Conservation (phyloP, 1,139 yeast genomes). For the Hyphopichia khmerensis region DNA sequence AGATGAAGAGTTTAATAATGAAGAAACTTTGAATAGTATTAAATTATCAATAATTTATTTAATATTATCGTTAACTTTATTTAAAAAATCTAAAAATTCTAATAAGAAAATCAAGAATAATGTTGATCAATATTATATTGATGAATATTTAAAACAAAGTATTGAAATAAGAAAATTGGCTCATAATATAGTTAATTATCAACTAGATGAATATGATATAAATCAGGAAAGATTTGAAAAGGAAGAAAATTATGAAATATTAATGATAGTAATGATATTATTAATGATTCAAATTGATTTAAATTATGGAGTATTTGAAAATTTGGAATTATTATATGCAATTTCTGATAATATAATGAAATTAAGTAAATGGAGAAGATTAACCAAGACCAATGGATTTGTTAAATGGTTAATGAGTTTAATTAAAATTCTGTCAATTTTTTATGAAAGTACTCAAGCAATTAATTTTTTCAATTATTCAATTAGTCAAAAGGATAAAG, state of each 20-base stretch:
- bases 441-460: slow-evolving; percentile 42
- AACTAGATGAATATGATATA: slow-evolving; percentile 43
- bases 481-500: slow-evolving; percentile 31
- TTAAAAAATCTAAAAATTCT: slow-evolving; percentile 15
- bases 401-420: slow-evolving; percentile 24
- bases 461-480: slow-evolving; percentile 39
- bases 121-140: slow-evolving; percentile 16
- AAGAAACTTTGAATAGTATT: slow-evolving; percentile 16
- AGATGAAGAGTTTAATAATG: slow-evolving; percentile 1
- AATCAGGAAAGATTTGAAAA: slow-evolving; percentile 16
- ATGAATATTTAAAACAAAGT: slow-evolving; percentile 27
- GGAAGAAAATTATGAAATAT: slow-evolving; percentile 18
- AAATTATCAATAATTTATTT: slow-evolving; percentile 27
- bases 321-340: slow-evolving; percentile 42
- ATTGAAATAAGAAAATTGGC: slow-evolving; percentile 40
- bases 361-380: slow-evolving; percentile 15
- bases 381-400: slow-evolving; percentile 11
- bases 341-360: slow-evolving; percentile 39
- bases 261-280: slow-evolving; percentile 29
- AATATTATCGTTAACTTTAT: slow-evolving; percentile 29
- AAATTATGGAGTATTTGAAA: slow-evolving; percentile 41
- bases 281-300: slow-evolving; percentile 40
- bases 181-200: slow-evolving; percentile 35
- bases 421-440: slow-evolving; percentile 28
- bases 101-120: slow-evolving; percentile 9